Base-by-base conservation (phyloP, 78 protist species). In the Cavenderia fasciculata region DNA sequence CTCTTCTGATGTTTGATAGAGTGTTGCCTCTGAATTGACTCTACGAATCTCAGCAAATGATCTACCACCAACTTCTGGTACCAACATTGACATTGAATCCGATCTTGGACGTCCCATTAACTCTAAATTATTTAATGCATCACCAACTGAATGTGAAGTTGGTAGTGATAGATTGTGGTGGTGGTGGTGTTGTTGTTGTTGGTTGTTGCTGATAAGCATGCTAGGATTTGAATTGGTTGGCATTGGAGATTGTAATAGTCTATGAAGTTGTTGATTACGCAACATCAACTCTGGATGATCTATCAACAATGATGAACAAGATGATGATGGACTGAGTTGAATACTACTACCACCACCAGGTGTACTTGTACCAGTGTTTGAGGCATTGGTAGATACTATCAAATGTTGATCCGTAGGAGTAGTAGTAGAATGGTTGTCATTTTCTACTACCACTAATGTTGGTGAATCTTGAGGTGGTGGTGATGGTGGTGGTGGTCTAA, bases 21-120 rank as follows among this genome's bases (percentile, higher is more conserved):
- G 44, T 4, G 74, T 36, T n/a, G 31, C 73, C 46, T 77, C 87
- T 34, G 46, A 25, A 29, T 77, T 77, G 2, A 77, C 87, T 25
- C 87, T 29, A 36, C 87, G 57, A 36, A 77, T 77, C 34, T 77
- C 87, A 2, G 87, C 59, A 16, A 77, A n/a, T 29, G 87, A 43
- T 14, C 52, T 54, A 25, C 33, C 33, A 10, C 12, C 18, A 19
- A 34, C 23, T 2, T 27, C 7, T 16, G 65, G 41, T 41, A 69
- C 57, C 47, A 62, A 44, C 2, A 41, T 46, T 19, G 69, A 49
- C 44, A 63, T 36, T 25, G 87, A 77, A 27, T 77, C 87, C 11
- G 87, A 59, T 8, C 74, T 38, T 38, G 59, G 85, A 36, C 85
- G 38, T 19, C 21, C 16, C 5, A 21, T 52, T 6, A 44, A 11